Evolutionary conservation across 768 basidiomycete genomes (phyloP), one percentile per base, ranked within the genome.

Genomic region (Lactarius trivialis): DNA sequence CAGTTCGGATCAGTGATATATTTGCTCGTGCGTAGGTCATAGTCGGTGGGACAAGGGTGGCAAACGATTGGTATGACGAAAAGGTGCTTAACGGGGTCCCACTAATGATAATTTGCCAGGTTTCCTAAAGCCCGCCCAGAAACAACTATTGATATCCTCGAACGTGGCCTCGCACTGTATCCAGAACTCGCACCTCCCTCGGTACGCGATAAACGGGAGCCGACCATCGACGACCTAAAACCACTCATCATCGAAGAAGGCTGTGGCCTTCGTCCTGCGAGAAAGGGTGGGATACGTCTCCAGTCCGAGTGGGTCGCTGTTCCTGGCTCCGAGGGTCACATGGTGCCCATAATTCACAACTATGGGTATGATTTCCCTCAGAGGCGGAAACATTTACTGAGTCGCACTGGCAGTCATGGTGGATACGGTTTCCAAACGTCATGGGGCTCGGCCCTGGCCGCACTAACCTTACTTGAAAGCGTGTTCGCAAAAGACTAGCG

Each of bases 211-310:
- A 24, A 68, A 50, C 67, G 70, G 33, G 63, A 61, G 5, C 72
- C 73, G 2, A 78, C 76, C 0, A 60, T 75, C 19, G 76, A 75
- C 8, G 78, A 80, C 64, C 56, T 79, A 7, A 71, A 73, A 33
- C 60, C 74, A 5, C 60, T 78, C 9, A 70, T 78, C 11, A 64
- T 78, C 43, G 78, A 78, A 56, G 73, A 75, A 34, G 78, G 77
- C 7, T 81, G 81, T 66, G 90, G 90, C 3, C 72, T 91, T 52
- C 77, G 89, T 3, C 90, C 89, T 0, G 81, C 73, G 1, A 75
- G 90, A 58, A 83, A 81, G 43, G 86, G 84, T n/a, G 88, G 89
- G 0, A 76, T 91, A 34, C 73, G 88, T 28, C 72, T 89, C 2
- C 85, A 82, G 43, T 71, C 71, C 0, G 81, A 80, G 37, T 78